Evolutionary conservation across 768 basidiomycete species (phyloP).

Genomic region (Amanita pallidorosea): DNA sequence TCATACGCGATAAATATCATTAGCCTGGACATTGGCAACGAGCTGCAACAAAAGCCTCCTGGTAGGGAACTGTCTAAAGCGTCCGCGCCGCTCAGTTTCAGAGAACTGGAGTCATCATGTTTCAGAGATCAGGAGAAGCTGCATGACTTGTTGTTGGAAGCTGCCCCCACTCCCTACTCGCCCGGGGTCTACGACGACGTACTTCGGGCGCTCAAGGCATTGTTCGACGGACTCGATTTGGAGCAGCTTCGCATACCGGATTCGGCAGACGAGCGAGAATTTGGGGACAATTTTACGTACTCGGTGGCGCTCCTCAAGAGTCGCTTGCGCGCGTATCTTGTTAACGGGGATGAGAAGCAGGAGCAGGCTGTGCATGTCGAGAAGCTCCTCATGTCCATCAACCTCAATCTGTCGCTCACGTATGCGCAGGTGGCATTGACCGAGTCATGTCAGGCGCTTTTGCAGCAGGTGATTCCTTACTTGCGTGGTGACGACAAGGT

Average conservation of each 20-base stretch:
- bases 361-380: conserved; percentile 39
- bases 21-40: conserved; percentile 62
- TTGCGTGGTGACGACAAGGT: conserved; percentile 50
- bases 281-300: conserved; percentile 75
- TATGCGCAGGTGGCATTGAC: conserved; percentile 69
- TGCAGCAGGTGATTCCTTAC: conserved; percentile 54
- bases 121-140: conserved; percentile 57
- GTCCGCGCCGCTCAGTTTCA: conserved; percentile 43
- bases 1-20: conserved; percentile 67
- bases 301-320: conserved; percentile 45
- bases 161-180: conserved; percentile 60
- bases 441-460: conserved; percentile 68
- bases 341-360: conserved; percentile 26
- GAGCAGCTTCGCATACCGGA: conserved; percentile 55
- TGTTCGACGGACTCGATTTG: conserved; percentile 52
- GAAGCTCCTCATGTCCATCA: conserved; percentile 58
- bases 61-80: conserved; percentile 27
- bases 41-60: conserved; percentile 27
- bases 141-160: conserved; percentile 57
- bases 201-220: conserved; percentile 30
- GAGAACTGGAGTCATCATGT: conserved; percentile 34
- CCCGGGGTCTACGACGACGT: conserved; percentile 62
- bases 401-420: conserved; percentile 78
- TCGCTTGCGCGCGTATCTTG: conserved; percentile 45
- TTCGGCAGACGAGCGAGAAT: conserved; percentile 58